A percentile compares a stretch with the other conserved stretches of the same genome.
These are phyloP conservation scores for Chenopodium quinoa DNA, from an alignment of 148 eudicot genomes.

Conservation along the genomic window DNA sequence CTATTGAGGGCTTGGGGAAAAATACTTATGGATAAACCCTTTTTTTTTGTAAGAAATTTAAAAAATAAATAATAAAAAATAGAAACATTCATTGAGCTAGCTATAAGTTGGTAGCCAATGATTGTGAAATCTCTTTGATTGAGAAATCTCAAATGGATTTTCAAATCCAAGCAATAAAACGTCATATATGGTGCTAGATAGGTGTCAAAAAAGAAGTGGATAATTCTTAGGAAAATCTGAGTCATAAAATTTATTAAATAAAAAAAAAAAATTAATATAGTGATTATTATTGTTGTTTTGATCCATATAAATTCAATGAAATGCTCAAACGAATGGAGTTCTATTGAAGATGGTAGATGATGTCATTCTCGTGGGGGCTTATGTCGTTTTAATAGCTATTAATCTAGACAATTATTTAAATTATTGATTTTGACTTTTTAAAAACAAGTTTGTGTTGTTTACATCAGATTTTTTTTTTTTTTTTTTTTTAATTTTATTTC, in stretches of 20 bases:
- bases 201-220: not conserved
- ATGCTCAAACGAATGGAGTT: not conserved
- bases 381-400: too few relatives aligned
- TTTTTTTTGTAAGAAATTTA: too few relatives aligned
- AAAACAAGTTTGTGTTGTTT: too few relatives aligned
- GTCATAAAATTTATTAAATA: not conserved
- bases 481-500: too few relatives aligned
- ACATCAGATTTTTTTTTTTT: too few relatives aligned
- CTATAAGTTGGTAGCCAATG: not conserved
- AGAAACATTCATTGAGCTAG: constrained; percentile 14
- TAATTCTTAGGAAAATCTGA: constrained; percentile 6
- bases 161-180: not conserved
- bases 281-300: not conserved
- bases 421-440: too few relatives aligned
- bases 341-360: constrained; percentile 7
- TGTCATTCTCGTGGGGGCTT: not conserved
- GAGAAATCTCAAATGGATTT: constrained; percentile 13
- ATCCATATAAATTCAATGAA: not conserved
- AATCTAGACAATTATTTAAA: too few relatives aligned
- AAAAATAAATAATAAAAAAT: not conserved
- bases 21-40: too few relatives aligned
- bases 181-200: constrained; percentile 9
- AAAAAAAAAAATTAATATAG: not conserved
- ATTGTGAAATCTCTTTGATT: constrained; percentile 7
- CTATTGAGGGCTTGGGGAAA: too few relatives aligned